phyloP scores from a whole-genome alignment of 2,329 filamentous ascomycete species.

The Aspergillus viridinutans region DNA sequence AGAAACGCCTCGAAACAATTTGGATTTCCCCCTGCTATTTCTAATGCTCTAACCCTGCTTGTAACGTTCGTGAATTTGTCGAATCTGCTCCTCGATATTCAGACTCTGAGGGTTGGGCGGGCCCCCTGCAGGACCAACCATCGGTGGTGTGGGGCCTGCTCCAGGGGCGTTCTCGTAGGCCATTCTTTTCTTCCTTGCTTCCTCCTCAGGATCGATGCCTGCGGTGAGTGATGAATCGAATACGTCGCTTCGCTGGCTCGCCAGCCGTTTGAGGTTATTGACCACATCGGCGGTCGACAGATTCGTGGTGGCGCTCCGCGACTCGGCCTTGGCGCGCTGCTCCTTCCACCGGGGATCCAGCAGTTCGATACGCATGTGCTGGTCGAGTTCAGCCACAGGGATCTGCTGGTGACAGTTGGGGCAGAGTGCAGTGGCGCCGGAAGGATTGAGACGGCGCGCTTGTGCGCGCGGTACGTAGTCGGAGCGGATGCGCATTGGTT shows the following conservation, averaged over 20 bases:
- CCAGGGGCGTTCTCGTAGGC: conserved; percentile 43
- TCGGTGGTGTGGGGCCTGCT: conserved; percentile 21
- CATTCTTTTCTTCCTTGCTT: conserved; percentile 70
- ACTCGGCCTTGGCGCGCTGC: conserved; percentile 83
- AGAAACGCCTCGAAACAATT: background rate
- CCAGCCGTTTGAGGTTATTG: conserved; percentile 91
- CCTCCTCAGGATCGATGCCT: conserved; percentile 67
- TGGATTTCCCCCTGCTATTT: background rate
- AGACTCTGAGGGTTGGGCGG: conserved; percentile 43
- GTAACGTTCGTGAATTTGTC: conserved; percentile 60
- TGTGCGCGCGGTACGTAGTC: conserved; percentile 87
- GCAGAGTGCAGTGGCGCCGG: conserved; percentile 65
- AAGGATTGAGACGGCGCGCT: conserved; percentile 62
- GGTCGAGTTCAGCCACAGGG: conserved; percentile 78
- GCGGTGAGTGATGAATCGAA: conserved; percentile 61
- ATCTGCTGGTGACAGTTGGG: conserved; percentile 92
- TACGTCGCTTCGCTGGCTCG: conserved; percentile 80
- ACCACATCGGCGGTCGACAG: conserved; percentile 81
- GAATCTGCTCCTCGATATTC: conserved; percentile 83
- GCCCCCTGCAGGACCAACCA: conserved; percentile 26
- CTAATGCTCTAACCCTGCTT: conserved; percentile 20
- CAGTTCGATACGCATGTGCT: conserved; percentile 92
- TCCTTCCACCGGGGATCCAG: conserved; percentile 95
- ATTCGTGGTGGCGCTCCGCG: conserved; percentile 80
- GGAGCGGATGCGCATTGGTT: conserved; percentile 82